Base-by-base conservation (phyloP, 2,329 filamentous ascomycete genomes). In the Alternaria panax region DNA sequence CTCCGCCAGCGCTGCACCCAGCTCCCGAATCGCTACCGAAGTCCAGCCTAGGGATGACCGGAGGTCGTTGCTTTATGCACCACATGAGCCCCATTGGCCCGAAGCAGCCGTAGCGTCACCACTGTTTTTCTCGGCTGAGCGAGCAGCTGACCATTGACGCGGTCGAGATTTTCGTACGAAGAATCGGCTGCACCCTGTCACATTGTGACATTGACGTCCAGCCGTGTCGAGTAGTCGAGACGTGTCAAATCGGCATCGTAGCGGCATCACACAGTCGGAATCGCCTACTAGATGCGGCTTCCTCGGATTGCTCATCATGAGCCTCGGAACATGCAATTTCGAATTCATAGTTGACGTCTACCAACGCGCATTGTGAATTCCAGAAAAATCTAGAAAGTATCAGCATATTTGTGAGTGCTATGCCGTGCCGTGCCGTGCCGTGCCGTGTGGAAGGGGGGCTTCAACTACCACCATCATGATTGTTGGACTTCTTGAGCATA, bases 111-210 rank as follows among this genome's bases (percentile, higher is more conserved):
- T 67, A 63, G 66, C 57, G 58, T 45, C 58, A 28, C 43, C n/a
- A 16, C 60, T 51, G 60, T 54, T 65, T 52, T 47, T 45, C 47
- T 61, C 57, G 60, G 62, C 54, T 59, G 47, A 41, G 24, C 38
- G 54, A 52, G 41, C 66, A 69, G 54, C 53, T 69, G 66, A 66
- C 54, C 57, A 51, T 14, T 34, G 41, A 51, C 28, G 20, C 36
- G 62, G 64, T 64, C 66, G 68, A 71, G 65, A 65, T 64, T 64
- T 22, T 40, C 40, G 36, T 43, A 40, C 56, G 20, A 48, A 16
- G 14, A n/a, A 36, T 48, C 25, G 32, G 28, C 32, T 48, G 45
- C 30, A 34, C 14, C 45, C 20, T 48, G 30, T 28, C 27, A 34
- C 52, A 55, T 50, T 34, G 42, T 55, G 43, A 55, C 32, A 24